phyloP scores from a whole-genome alignment of 768 basidiomycete genomes.

The Cystobasidium onofrii region DNA sequence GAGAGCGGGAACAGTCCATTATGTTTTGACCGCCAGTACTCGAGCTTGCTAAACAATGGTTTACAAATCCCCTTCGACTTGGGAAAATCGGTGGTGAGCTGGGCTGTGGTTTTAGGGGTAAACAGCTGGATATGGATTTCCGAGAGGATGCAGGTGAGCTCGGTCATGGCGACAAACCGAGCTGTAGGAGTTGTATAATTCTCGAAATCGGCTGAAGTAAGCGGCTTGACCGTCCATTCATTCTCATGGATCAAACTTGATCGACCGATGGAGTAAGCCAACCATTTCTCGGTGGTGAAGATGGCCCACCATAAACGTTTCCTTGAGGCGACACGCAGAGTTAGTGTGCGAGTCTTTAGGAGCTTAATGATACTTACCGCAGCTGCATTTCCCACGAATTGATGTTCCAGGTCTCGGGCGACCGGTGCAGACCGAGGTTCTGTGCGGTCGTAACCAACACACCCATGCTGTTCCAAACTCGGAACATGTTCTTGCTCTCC shows the following conservation, averaged over 20 bases:
- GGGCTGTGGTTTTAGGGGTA: neutral
- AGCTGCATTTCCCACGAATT: slow-evolving; percentile 13
- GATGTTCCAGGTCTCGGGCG: slow-evolving; percentile 12
- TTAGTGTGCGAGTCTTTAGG: neutral
- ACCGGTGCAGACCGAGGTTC: slow-evolving; percentile 19
- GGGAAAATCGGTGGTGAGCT: neutral
- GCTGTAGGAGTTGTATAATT: neutral
- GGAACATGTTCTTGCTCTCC: neutral
- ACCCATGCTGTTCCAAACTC: slow-evolving; percentile 17
- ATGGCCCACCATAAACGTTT: slow-evolving; percentile 24
- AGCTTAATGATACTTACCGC: neutral
- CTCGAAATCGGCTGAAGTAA: neutral
- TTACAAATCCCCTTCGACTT: neutral
- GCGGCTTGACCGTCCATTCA: slow-evolving; percentile 12
- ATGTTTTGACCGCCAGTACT: neutral
- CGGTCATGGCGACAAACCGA: neutral
- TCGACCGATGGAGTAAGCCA: slow-evolving; percentile 21
- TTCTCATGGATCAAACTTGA: slow-evolving; percentile 7
- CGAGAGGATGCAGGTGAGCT: slow-evolving; percentile 18
- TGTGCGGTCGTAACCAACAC: slow-evolving; percentile 5
- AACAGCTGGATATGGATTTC: neutral
- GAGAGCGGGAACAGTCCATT: neutral
- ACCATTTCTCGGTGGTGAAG: slow-evolving; percentile 14
- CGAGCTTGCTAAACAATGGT: neutral
- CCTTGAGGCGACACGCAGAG: neutral